Evolutionary conservation across 164 flowering plant species (phyloP).

Genomic region (Annona squamosa): DNA sequence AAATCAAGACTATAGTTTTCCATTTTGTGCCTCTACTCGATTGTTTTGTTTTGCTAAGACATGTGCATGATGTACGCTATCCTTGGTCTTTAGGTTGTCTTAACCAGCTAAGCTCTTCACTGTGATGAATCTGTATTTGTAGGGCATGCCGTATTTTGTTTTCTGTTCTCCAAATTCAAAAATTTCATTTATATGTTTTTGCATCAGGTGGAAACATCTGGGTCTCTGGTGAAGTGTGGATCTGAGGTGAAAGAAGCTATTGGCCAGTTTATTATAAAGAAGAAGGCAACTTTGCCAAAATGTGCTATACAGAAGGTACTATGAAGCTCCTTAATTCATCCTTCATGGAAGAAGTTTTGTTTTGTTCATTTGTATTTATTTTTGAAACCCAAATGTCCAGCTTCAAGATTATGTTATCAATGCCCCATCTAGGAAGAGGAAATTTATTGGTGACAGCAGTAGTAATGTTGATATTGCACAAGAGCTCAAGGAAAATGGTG

Average conservation of each 20-base stretch:
- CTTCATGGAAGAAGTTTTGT: background rate
- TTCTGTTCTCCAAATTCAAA: too few species aligned
- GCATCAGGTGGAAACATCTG: constrained; percentile 23
- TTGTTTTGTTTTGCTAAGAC: too few species aligned
- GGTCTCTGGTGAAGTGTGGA: constrained; percentile 14
- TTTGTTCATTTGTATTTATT: too few species aligned
- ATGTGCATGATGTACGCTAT: too few species aligned
- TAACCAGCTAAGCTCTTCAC: too few species aligned
- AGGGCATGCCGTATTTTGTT: too few species aligned
- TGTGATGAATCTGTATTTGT: too few species aligned
- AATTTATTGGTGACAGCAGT: constrained; percentile 7
- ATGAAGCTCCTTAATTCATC: background rate
- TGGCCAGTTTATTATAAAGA: constrained; percentile 36
- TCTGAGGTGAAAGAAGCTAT: constrained; percentile 34
- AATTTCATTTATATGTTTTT: constrained; percentile 2
- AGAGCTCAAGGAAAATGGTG: constrained; percentile 10
- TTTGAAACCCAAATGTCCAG: constrained; percentile 19
- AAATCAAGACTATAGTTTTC: too few species aligned
- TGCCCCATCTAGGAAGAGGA: constrained; percentile 27
- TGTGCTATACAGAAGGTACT: constrained; percentile 43
- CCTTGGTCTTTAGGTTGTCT: too few species aligned
- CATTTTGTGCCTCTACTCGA: too few species aligned
- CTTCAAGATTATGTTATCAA: constrained; percentile 42
- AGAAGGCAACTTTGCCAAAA: constrained; percentile 44
- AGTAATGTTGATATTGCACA: constrained; percentile 5